Evolutionary conservation across 768 basidiomycete genomes (phyloP).

Genomic region (Trametopsis cervina): DNA sequence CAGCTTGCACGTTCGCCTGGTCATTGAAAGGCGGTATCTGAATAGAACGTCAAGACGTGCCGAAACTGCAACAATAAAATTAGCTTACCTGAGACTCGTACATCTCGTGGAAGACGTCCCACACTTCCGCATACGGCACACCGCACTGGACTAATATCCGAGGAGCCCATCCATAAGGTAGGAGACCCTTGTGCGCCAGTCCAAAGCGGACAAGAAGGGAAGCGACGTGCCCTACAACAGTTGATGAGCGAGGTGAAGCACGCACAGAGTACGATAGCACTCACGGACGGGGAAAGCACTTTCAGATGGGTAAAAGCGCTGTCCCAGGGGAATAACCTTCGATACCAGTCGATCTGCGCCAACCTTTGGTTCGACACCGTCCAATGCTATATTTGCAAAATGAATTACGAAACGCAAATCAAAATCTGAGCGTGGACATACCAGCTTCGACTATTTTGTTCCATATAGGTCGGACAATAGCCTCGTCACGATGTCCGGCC

Average conservation of each 20-base stretch:
- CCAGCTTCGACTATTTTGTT: constrained; percentile 78
- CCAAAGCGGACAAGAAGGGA: constrained; percentile 71
- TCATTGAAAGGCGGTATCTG: constrained; percentile 82
- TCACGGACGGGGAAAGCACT: constrained; percentile 83
- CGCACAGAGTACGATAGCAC: constrained; percentile 27
- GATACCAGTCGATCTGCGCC: constrained; percentile 58
- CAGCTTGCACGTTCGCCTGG: constrained; percentile 69
- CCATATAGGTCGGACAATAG: constrained; percentile 81
- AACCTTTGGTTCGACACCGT: constrained; percentile 45
- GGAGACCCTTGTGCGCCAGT: constrained; percentile 46
- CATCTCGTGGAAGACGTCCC: constrained; percentile 80
- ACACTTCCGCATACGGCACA: constrained; percentile 75
- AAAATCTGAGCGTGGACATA: constrained; percentile 36
- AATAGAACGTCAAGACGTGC: constrained; percentile 3
- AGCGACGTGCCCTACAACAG: constrained; percentile 59
- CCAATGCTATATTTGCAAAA: constrained; percentile 38
- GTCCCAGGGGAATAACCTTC: constrained; percentile 65
- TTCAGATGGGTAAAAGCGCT: constrained; percentile 87
- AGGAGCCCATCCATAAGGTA: constrained; percentile 79
- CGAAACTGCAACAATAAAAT: background rate
- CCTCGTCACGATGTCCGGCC: constrained; percentile 86
- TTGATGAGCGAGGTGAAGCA: no score
- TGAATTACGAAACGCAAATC: background rate
- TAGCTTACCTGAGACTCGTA: constrained; percentile 59
- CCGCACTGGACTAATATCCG: constrained; percentile 74